phyloP scores from a whole-genome alignment of 2,329 filamentous ascomycete genomes.

The Fusarium sororula region DNA sequence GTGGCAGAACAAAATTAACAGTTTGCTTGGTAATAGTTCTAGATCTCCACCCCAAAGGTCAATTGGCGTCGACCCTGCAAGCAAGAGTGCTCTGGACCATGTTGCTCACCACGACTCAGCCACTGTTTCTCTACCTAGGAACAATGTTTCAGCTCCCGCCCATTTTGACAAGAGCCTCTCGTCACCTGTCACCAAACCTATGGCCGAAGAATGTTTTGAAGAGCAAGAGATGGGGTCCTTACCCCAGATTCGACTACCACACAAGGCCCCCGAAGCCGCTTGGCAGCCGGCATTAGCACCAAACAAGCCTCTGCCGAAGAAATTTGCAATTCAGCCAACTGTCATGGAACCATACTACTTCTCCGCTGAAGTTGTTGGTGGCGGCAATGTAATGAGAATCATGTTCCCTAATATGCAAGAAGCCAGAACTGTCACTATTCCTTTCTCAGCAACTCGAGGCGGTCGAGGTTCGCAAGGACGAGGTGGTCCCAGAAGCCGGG shows the following conservation, averaged over 20 bases:
- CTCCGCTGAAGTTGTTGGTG: slow-evolving; percentile 45
- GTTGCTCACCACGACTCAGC: slow-evolving; percentile 59
- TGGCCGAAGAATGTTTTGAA: slow-evolving; percentile 83
- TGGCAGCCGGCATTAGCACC: slow-evolving; percentile 68
- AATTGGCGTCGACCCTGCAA: slow-evolving; percentile 72
- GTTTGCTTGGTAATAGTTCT: slow-evolving; percentile 70
- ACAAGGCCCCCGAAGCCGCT: slow-evolving; percentile 66
- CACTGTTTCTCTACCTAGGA: slow-evolving; percentile 73
- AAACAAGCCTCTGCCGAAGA: slow-evolving; percentile 63
- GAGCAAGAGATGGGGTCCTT: slow-evolving; percentile 83
- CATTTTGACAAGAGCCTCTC: slow-evolving; percentile 51
- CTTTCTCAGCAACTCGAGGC: slow-evolving; percentile 47
- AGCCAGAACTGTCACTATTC: slow-evolving; percentile 50
- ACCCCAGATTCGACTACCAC: slow-evolving; percentile 75
- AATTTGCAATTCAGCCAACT: slow-evolving; percentile 55
- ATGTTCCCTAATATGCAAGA: slow-evolving; percentile 54
- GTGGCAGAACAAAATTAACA: slow-evolving; percentile 89
- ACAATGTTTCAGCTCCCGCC: slow-evolving; percentile 7
- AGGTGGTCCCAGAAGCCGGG: slow-evolving; percentile 44
- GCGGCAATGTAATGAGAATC: slow-evolving; percentile 51
- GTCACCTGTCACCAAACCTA: slow-evolving; percentile 68
- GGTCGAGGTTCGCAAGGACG: slow-evolving; percentile 42
- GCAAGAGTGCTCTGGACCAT: slow-evolving; percentile 72
- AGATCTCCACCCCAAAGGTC: slow-evolving; percentile 68
- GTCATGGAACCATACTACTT: slow-evolving; percentile 50